Conservation (phyloP, 148 eudicot species). For the Fagopyrum tataricum region DNA sequence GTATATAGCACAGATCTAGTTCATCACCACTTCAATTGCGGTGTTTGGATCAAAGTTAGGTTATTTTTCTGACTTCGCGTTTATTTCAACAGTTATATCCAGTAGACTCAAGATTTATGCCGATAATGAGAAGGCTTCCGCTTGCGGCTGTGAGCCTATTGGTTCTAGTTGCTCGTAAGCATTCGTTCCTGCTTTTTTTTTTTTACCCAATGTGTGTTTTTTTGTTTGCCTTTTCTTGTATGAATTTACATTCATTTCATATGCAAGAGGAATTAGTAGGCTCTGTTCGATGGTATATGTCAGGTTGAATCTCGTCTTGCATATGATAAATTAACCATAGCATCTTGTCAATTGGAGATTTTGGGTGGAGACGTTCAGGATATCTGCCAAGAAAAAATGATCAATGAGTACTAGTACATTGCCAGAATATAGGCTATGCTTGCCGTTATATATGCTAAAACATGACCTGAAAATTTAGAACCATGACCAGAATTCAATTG, state of each 20-base stretch:
- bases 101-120: conserved; percentile 8
- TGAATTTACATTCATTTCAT: not conserved
- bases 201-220: not conserved
- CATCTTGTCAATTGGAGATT: not conserved
- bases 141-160: not conserved
- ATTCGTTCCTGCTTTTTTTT: not conserved
- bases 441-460: not conserved
- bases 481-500: not conserved
- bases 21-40: not conserved
- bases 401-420: not conserved
- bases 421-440: not conserved
- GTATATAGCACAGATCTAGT: conserved; percentile 5
- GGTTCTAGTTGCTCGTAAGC: not conserved
- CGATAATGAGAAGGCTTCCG: not conserved
- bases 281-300: not conserved
- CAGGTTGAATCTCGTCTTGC: not conserved
- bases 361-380: not conserved
- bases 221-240: not conserved
- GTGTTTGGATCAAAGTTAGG: not conserved
- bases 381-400: not conserved
- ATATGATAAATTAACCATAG: not conserved
- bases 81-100: not conserved
- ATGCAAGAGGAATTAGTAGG: not conserved
- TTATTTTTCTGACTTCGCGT: not conserved
- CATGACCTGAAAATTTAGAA: not conserved